Evolutionary conservation across 2,329 filamentous ascomycete genomes (phyloP).

Genomic region (Mycocentrospora acerina): DNA sequence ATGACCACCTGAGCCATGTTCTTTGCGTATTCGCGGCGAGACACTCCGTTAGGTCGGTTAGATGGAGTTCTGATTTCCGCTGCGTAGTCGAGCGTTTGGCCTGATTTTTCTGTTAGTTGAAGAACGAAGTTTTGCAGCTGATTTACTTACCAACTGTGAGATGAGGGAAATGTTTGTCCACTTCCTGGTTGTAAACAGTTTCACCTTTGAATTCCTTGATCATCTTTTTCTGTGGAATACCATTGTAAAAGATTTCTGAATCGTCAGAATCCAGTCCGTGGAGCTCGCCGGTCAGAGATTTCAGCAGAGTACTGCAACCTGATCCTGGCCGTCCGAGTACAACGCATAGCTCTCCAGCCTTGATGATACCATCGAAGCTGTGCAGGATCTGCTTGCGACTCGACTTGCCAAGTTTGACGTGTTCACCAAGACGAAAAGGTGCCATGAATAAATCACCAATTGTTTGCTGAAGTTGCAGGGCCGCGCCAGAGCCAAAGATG

Average conservation of each 20-base stretch:
- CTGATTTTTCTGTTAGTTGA: no score
- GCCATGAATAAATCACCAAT: slow-evolving; percentile 61
- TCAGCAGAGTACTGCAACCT: slow-evolving; percentile 66
- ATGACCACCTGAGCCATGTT: slow-evolving; percentile 55
- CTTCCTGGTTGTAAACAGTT: slow-evolving; percentile 49
- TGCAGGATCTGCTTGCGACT: slow-evolving; percentile 58
- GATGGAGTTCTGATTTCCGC: slow-evolving; percentile 55
- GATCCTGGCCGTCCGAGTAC: slow-evolving; percentile 54
- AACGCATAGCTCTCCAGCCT: slow-evolving; percentile 52
- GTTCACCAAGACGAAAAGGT: slow-evolving; percentile 60
- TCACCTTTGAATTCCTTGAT: slow-evolving; percentile 51
- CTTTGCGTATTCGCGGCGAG: slow-evolving; percentile 48
- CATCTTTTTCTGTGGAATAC: slow-evolving; percentile 47
- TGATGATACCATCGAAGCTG: slow-evolving; percentile 56
- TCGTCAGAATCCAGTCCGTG: slow-evolving; percentile 58
- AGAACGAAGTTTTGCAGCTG: no score
- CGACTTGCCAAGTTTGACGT: slow-evolving; percentile 52
- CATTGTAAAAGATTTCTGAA: slow-evolving; percentile 63
- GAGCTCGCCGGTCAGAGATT: slow-evolving; percentile 62
- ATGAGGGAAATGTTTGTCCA: slow-evolving; percentile 58
- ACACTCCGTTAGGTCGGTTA: slow-evolving; percentile 36
- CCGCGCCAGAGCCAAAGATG: slow-evolving; percentile 66
- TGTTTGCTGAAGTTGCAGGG: slow-evolving; percentile 68
- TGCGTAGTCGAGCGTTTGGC: slow-evolving; percentile 59
- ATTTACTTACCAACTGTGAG: slow-evolving; percentile 54